phyloP scores from a whole-genome alignment of 208 protist species.

The Balamuthia mandrillaris region DNA sequence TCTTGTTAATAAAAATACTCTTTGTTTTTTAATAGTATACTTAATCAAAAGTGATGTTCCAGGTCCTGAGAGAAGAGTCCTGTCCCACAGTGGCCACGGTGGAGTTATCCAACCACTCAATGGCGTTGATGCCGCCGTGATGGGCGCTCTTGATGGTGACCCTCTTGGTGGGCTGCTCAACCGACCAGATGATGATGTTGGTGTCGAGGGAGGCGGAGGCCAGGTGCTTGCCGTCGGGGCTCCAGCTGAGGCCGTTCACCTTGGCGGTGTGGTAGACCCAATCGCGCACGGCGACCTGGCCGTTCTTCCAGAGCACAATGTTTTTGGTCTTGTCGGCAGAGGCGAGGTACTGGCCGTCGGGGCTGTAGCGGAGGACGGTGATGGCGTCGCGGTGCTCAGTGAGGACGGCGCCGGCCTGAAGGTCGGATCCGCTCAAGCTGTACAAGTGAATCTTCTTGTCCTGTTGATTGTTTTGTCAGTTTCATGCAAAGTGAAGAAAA shows the following conservation, averaged over 20 bases:
- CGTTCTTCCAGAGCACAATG: conserved; percentile 59
- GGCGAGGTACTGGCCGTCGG: conserved; percentile 62
- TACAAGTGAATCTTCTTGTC: conserved; percentile 38
- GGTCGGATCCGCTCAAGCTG: background rate
- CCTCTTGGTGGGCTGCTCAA: background rate
- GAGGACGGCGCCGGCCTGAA: background rate
- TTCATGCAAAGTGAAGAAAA: background rate
- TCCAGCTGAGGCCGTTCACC: conserved; percentile 1
- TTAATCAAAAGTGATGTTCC: no score
- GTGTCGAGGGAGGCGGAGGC: conserved; percentile 28
- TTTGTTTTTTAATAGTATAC: no score
- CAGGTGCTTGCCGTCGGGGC: conserved; percentile 10
- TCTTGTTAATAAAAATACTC: no score
- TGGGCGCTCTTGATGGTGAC: background rate
- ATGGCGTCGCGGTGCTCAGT: background rate
- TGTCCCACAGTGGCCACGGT: background rate
- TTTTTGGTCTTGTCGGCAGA: conserved; percentile 56
- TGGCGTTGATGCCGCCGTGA: conserved; percentile 27
- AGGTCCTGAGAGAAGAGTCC: background rate
- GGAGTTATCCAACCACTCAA: conserved; percentile 2
- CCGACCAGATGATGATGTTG: conserved; percentile 32
- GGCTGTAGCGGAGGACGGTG: conserved; percentile 51
- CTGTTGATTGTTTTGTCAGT: no score
- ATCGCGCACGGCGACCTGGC: background rate
- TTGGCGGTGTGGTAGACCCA: conserved; percentile 23